A percentile compares a stretch with the other conserved stretches of the same genome.
These are phyloP conservation scores for Pyrenula aspistea DNA, from an alignment of 495 filamentous ascomycete genomes.

Conservation along the genomic window DNA sequence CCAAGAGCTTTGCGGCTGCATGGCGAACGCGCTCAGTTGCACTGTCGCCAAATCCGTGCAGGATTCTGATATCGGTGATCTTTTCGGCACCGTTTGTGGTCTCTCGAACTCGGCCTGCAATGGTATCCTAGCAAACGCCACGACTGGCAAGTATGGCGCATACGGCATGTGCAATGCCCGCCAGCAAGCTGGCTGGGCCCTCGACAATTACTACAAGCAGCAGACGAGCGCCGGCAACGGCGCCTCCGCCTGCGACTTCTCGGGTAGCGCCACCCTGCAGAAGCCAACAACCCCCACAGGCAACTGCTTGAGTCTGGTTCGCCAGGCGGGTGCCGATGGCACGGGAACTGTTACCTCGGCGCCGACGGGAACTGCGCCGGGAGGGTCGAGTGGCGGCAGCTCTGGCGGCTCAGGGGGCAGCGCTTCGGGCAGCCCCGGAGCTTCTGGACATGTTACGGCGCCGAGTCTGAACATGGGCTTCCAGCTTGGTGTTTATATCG, in stretches of 20 bases:
- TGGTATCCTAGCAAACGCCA: conserved; percentile 59
- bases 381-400: conserved; percentile 15
- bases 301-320: conserved; percentile 40
- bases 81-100: conserved; percentile 70
- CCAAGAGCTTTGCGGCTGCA: conserved; percentile 64
- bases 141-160: conserved; percentile 68
- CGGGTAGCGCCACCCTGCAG: conserved; percentile 47
- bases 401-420: conserved; percentile 31
- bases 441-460: conserved; percentile 29
- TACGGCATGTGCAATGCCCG: conserved; percentile 78
- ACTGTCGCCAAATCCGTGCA: conserved; percentile 39
- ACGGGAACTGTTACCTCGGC: conserved; percentile 50
- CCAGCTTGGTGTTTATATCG: conserved; percentile 54
- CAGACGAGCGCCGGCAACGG: conserved; percentile 33
- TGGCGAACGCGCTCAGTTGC: conserved; percentile 60
- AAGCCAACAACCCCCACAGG: conserved; percentile 34
- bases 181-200: conserved; percentile 67
- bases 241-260: conserved; percentile 62
- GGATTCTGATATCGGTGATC: conserved; percentile 40
- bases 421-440: conserved; percentile 16
- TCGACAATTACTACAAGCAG: conserved; percentile 69
- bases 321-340: conserved; percentile 49
- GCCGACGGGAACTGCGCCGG: conserved; percentile 30
- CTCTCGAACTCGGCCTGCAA: conserved; percentile 41
- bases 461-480: conserved; percentile 48